A percentile compares a stretch with the other conserved stretches of the same genome.
Conservation (phyloP, 139 green algal species). For the Closterium sp. region DNA sequence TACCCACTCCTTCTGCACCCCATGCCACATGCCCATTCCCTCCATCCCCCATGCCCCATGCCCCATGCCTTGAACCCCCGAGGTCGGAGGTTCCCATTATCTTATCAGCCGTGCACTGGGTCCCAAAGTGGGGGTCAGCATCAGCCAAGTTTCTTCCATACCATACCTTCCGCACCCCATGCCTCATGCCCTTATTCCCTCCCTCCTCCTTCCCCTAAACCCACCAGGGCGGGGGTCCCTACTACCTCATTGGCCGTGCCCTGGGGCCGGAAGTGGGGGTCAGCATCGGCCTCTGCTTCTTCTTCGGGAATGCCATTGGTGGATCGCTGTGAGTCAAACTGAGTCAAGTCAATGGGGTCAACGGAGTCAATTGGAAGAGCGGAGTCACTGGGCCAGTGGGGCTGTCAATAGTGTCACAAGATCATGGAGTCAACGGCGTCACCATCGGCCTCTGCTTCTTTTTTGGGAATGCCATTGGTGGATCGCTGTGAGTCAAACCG, state of each 20-base stretch:
- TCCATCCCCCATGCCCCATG: not conserved
- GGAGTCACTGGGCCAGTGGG: not conserved
- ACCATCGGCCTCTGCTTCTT: slow-evolving; percentile 50
- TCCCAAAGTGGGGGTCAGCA: slow-evolving; percentile 33
- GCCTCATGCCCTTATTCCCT: too few species aligned
- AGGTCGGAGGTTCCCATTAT: slow-evolving; percentile 24
- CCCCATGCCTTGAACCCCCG: too few species aligned
- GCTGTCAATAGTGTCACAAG: not conserved
- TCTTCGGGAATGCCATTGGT: slow-evolving; percentile 33
- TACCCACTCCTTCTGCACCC: too few species aligned
- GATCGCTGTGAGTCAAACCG: slow-evolving; percentile 18
- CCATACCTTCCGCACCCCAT: too few species aligned
- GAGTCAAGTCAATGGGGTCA: too few species aligned
- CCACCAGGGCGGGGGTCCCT: slow-evolving; percentile 32
- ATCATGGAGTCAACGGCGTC: not conserved
- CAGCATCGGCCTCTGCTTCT: slow-evolving; percentile 46
- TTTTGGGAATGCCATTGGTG: slow-evolving; percentile 33
- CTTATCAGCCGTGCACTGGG: slow-evolving; percentile 26
- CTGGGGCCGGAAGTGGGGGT: slow-evolving; percentile 40
- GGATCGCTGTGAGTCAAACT: slow-evolving; percentile 22
- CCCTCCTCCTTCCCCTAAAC: too few species aligned
- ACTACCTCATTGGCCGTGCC: slow-evolving; percentile 38
- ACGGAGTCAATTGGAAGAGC: not conserved
- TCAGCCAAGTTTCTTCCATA: not conserved
- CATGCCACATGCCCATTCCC: not conserved